Base-by-base conservation (phyloP, 345 rosid genomes). In the Litchi chinensis region DNA sequence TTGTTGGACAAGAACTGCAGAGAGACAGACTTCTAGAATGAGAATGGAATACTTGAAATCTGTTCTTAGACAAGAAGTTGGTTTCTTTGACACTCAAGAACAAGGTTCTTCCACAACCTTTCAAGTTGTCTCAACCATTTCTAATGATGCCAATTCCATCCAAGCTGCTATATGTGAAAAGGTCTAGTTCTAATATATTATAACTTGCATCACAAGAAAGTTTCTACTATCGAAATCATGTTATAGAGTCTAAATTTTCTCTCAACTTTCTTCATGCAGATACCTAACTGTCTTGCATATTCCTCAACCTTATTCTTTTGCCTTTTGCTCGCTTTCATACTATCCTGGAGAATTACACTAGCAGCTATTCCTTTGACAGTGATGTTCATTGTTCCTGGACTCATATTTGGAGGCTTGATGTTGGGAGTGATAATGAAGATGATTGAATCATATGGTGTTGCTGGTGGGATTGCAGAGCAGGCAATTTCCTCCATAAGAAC, bases 1-100 rank as follows among this genome's bases (percentile, higher is more conserved):
- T 77, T 91, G 92, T 68, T 91, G 95, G 93, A 86, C 93, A 62
- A 84, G 90, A 85, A 90, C 95, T 5, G 92, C 92, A 0, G 90
- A 91, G 81, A 90, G 95, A 79, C 93, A 91, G 83, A 85, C 90
- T 66, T 91, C 93, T 19, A 71, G 87, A 64, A 90, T 91, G 84
- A 82, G 95, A 79, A 74, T 73, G 71, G 88, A 86, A 15, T 91
- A 90, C 83, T 83, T 91, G 82, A 91, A 82, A 86, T 81, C 93
- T 15, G 95, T 91, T 24, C 92, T 91, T 3, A 86, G 87, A 79
- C 95, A 91, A 76, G 93, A 90, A 72, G 91, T 90, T 44, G 85
- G 89, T 76, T 91, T 88, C 86, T 87, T 87, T 57, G 95, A 91
- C 84, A 86, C 87, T 6, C 95, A 90, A 80, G 91, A 82, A 52